Base-by-base conservation (phyloP, 106 monocot species). In the Dioscorea dumetorum region DNA sequence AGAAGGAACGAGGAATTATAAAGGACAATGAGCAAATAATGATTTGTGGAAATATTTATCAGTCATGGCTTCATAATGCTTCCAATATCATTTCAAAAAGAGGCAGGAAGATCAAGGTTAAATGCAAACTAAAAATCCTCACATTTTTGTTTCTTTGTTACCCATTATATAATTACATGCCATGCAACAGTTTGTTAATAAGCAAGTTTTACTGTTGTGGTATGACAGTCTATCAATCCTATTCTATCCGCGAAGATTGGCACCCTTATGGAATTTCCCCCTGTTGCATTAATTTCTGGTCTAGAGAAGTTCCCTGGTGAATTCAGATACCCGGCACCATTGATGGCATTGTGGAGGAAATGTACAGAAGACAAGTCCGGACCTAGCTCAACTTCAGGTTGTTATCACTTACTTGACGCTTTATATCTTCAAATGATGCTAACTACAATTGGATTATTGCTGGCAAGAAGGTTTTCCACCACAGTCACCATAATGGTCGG, bases 21-120 rank as follows among this genome's bases (percentile, higher is more conserved):
- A 72, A 85, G 59, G 92, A 92, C 50, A 63, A 83, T 20, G 81
- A 86, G 33, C 89, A 90, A 34, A 78, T 79, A 17, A 77, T 92
- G 67, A 82, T 97, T 14, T 68, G 84, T 50, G 78, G 80, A 49
- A 73, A 61, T 28, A 72, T 76, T 56, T 97, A 92, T 56, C 92
- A 97, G 52, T 50, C 73, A 16, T 97, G 97, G 97, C 82, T 97
- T 49, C 71, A 67, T 49, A 74, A 90, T 68, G 28, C 88, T 63
- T 87, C 82, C 1, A 72, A 82, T 50, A 73, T 89, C 13, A 20
- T 82, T 20, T 65, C 68, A 8, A 81, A 85, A 53, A 90, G 87
- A 74, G 67, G 71, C 71, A 87, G 73, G 76, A 69, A 57, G 16
- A 76, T 48, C 9, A 84, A 82, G 86, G 91, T 91, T 19, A 22